phyloP scores from a whole-genome alignment of 768 basidiomycete genomes.

The Tubosaeta brunneosetosa region DNA sequence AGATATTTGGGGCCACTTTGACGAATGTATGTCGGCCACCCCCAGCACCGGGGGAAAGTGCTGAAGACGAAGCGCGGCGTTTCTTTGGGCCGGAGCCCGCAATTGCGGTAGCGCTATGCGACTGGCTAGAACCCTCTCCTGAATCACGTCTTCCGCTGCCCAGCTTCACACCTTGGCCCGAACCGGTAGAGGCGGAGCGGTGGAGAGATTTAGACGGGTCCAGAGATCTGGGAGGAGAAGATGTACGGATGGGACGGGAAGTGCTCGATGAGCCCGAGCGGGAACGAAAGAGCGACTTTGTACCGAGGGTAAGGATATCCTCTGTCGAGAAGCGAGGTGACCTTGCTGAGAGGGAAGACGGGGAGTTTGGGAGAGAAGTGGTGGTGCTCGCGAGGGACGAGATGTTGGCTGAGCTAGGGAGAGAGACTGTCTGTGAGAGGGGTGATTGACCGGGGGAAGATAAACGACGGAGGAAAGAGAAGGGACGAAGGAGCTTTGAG shows the following conservation, averaged over 20 bases:
- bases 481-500: slow-evolving; percentile 19
- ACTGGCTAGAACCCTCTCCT: slow-evolving; percentile 1
- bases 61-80: slow-evolving; percentile 24
- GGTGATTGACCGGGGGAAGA: slow-evolving; percentile 9
- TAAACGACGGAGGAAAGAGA: slow-evolving; percentile 18
- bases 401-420: slow-evolving; percentile 9
- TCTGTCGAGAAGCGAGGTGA: slow-evolving; percentile 25
- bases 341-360: slow-evolving; percentile 5
- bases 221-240: slow-evolving; percentile 12
- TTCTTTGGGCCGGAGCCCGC: slow-evolving; percentile 7
- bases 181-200: slow-evolving; percentile 19
- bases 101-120: not conserved
- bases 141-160: slow-evolving; percentile 1
- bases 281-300: slow-evolving; percentile 28
- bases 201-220: slow-evolving; percentile 7
- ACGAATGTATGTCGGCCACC: slow-evolving; percentile 25
- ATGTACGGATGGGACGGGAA: slow-evolving; percentile 1
- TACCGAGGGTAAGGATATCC: slow-evolving; percentile 27
- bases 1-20: slow-evolving; percentile 1
- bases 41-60: slow-evolving; percentile 19
- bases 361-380: slow-evolving; percentile 14
- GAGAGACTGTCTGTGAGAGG: slow-evolving; percentile 9
- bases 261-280: slow-evolving; percentile 16
- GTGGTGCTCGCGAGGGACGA: slow-evolving; percentile 1
- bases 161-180: slow-evolving; percentile 5